phyloP scores from a whole-genome alignment of 2,329 filamentous ascomycete genomes.

The Ambrosiella beaveri region DNA sequence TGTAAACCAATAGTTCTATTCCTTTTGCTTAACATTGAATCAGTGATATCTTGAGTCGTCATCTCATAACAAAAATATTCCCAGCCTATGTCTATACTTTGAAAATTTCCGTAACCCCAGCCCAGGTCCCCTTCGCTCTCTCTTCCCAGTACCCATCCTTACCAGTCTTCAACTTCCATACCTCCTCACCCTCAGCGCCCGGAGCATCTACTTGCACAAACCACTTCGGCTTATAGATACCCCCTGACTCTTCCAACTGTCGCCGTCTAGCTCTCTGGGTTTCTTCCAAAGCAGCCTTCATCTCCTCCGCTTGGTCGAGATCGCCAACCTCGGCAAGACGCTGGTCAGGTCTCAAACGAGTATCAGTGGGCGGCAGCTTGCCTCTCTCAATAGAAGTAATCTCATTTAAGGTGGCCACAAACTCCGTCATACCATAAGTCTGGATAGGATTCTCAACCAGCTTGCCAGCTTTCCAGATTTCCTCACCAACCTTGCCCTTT shows the following conservation, averaged over 20 bases:
- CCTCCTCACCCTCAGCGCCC: constrained; percentile 43
- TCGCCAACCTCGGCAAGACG: constrained; percentile 65
- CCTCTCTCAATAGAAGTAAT: constrained; percentile 62
- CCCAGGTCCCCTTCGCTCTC: constrained; percentile 51
- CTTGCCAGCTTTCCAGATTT: constrained; percentile 62
- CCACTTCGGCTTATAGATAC: constrained; percentile 62
- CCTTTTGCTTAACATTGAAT: not conserved
- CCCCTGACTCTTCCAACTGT: constrained; percentile 57
- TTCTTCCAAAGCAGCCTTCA: constrained; percentile 76
- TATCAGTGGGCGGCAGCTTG: constrained; percentile 66
- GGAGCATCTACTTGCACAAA: constrained; percentile 50
- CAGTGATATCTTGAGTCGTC: not conserved
- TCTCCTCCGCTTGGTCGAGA: constrained; percentile 63
- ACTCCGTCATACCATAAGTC: constrained; percentile 75
- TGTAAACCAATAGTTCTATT: not conserved
- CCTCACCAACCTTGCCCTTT: constrained; percentile 36
- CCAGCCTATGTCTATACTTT: constrained; percentile 14
- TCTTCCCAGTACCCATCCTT: constrained; percentile 93
- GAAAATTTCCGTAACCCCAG: constrained; percentile 35
- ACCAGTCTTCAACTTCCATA: constrained; percentile 61
- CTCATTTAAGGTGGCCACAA: constrained; percentile 77
- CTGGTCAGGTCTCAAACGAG: constrained; percentile 72
- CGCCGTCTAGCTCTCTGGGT: constrained; percentile 59
- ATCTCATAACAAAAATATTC: not conserved
- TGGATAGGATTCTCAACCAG: constrained; percentile 64